Evolutionary conservation across 2,329 filamentous ascomycete genomes (phyloP).

Genomic region (Intubia oerlemansii): DNA sequence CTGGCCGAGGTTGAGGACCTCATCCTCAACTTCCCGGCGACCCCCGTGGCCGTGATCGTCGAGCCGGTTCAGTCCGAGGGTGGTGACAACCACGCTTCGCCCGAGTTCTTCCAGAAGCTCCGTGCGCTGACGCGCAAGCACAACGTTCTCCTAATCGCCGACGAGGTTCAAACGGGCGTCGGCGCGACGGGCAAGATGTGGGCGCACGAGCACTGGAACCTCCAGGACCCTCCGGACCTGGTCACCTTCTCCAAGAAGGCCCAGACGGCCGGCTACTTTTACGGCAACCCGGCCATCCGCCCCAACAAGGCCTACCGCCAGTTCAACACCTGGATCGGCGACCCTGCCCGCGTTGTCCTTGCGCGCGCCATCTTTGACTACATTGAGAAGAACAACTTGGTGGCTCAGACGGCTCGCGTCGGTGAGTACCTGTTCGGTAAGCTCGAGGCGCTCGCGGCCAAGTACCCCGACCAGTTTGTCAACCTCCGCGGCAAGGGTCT

Average conservation of each 20-base stretch:
- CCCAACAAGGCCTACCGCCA: conserved; percentile 90
- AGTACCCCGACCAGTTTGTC: conserved; percentile 57
- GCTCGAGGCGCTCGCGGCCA: conserved; percentile 42
- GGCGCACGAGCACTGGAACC: conserved; percentile 90
- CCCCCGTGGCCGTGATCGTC: conserved; percentile 62
- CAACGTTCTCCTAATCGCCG: conserved; percentile 69
- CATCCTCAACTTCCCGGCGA: conserved; percentile 57
- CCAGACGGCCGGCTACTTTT: conserved; percentile 86
- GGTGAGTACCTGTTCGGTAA: conserved; percentile 60
- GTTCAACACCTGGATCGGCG: conserved; percentile 97
- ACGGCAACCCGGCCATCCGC: conserved; percentile 53
- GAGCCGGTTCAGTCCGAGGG: conserved; percentile 90
- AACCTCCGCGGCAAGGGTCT: conserved; percentile 75
- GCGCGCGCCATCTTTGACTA: conserved; percentile 76
- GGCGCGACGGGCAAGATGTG: conserved; percentile 89
- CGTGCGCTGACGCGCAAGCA: conserved; percentile 60
- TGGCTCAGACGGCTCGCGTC: conserved; percentile 54
- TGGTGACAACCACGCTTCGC: conserved; percentile 82
- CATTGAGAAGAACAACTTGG: conserved; percentile 53
- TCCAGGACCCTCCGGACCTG: conserved; percentile 65
- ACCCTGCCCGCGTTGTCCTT: conserved; percentile 64
- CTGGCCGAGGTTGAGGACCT: conserved; percentile 67
- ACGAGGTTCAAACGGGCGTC: conserved; percentile 86
- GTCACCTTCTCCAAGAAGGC: conserved; percentile 94
- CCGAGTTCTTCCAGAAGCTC: conserved; percentile 68